Percentiles rank a stretch among this genome's conserved stretches.
phyloP scores from a whole-genome alignment of 768 basidiomycete species.

The Termitomyces titanicus region DNA sequence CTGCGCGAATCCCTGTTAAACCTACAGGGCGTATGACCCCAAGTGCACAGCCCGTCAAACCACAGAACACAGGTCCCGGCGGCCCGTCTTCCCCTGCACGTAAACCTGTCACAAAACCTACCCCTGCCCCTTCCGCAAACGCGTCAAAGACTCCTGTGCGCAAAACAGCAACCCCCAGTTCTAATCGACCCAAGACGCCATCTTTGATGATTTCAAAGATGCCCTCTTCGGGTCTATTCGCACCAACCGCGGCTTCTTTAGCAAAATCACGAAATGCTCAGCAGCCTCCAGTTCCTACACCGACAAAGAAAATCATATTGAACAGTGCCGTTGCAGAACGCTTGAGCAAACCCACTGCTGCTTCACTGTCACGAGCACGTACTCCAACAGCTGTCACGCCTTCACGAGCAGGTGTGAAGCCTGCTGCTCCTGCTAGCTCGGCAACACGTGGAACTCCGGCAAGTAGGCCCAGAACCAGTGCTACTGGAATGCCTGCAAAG shows the following conservation, averaged over 20 bases:
- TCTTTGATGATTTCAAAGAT: slow-evolving; percentile 51
- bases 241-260: slow-evolving; percentile 81
- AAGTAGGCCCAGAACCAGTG: slow-evolving; percentile 16
- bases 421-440: slow-evolving; percentile 25
- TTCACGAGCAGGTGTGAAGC: slow-evolving; percentile 22
- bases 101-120: slow-evolving; percentile 20
- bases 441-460: slow-evolving; percentile 25
- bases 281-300: slow-evolving; percentile 37
- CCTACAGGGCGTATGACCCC: slow-evolving; percentile 12
- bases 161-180: not conserved
- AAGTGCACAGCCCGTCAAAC: slow-evolving; percentile 24
- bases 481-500: not conserved
- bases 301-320: slow-evolving; percentile 52
- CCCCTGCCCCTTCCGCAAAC: slow-evolving; percentile 23
- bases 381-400: slow-evolving; percentile 26
- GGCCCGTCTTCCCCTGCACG: slow-evolving; percentile 26
- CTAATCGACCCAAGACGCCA: slow-evolving; percentile 29
- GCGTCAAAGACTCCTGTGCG: slow-evolving; percentile 30
- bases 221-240: slow-evolving; percentile 65
- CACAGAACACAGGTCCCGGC: slow-evolving; percentile 40
- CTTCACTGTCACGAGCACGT: slow-evolving; percentile 64
- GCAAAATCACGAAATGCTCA: slow-evolving; percentile 61
- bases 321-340: slow-evolving; percentile 57
- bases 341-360: slow-evolving; percentile 80
- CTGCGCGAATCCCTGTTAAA: slow-evolving; percentile 22